Evolutionary conservation across 2,329 filamentous ascomycete genomes (phyloP).

Genomic region (Colletotrichum graminicola): DNA sequence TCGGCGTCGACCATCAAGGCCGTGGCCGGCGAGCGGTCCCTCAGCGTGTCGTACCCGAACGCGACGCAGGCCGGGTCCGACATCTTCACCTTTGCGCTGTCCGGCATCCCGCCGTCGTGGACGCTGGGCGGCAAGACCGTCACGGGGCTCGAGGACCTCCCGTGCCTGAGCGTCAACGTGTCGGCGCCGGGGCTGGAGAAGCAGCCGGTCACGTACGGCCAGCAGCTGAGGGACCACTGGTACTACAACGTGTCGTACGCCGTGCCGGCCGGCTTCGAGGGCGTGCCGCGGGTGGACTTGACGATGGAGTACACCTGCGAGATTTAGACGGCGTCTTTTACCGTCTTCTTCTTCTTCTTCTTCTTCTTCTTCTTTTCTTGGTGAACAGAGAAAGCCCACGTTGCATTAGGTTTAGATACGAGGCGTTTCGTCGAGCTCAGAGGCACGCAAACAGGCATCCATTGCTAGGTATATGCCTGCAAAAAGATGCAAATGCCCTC

Average conservation of each 20-base stretch:
- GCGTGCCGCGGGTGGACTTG: constrained; percentile 53
- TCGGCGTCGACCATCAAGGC: constrained; percentile 57
- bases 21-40: constrained; percentile 50
- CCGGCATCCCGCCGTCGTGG: constrained; percentile 55
- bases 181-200: constrained; percentile 53
- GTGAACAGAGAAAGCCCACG: neutral
- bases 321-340: neutral
- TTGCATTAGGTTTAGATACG: neutral
- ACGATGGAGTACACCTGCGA: constrained; percentile 49
- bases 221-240: constrained; percentile 54
- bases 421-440: neutral
- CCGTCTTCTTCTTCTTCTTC: too few relatives aligned
- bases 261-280: constrained; percentile 55
- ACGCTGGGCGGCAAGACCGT: constrained; percentile 50
- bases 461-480: neutral
- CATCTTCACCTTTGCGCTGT: constrained; percentile 55
- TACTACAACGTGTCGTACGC: constrained; percentile 62
- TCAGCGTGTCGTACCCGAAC: constrained; percentile 56
- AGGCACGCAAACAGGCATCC: neutral
- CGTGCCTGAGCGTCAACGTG: constrained; percentile 56
- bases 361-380: too few relatives aligned
- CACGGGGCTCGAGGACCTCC: constrained; percentile 51
- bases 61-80: constrained; percentile 54
- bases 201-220: constrained; percentile 53
- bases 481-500: neutral